Evolutionary conservation across 441 rosid species (phyloP).

Genomic region (Brassica balearica): DNA sequence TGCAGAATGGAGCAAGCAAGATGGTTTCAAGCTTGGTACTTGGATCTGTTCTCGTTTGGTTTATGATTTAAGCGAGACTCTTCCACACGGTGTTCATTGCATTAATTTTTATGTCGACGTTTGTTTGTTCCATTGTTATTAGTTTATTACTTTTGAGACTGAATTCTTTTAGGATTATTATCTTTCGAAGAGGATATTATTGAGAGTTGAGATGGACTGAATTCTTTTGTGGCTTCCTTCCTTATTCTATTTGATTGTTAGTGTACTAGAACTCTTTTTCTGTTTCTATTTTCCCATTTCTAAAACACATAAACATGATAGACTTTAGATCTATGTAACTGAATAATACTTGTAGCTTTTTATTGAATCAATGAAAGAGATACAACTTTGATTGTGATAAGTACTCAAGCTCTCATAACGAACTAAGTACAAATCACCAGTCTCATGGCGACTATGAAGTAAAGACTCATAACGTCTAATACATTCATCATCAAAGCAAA

Average conservation of each 20-base stretch:
- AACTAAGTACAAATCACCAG: neutral
- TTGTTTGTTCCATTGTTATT: conserved; percentile 43
- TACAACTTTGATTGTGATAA: neutral
- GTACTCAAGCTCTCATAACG: neutral
- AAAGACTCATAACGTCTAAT: neutral
- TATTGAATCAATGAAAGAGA: neutral
- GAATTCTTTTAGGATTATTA: conserved; percentile 43
- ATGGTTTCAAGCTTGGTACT: conserved; percentile 52
- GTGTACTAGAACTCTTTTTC: conserved; percentile 16
- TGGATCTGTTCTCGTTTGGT: conserved; percentile 54
- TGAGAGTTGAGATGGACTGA: conserved; percentile 34
- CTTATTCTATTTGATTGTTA: conserved; percentile 36
- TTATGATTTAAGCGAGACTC: conserved; percentile 51
- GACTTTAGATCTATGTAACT: neutral
- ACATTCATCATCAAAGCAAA: neutral
- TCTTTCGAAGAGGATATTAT: conserved; percentile 37
- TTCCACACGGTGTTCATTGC: neutral
- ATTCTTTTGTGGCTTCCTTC: conserved; percentile 32
- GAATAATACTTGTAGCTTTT: neutral
- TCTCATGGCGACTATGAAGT: neutral
- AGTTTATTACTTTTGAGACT: conserved; percentile 13
- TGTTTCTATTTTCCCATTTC: neutral
- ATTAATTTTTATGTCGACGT: conserved; percentile 23
- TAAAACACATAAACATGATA: neutral
- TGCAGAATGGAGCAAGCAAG: conserved; percentile 79